phyloP scores from a whole-genome alignment of 768 basidiomycete genomes.

The Rhodotorula babjevae region DNA sequence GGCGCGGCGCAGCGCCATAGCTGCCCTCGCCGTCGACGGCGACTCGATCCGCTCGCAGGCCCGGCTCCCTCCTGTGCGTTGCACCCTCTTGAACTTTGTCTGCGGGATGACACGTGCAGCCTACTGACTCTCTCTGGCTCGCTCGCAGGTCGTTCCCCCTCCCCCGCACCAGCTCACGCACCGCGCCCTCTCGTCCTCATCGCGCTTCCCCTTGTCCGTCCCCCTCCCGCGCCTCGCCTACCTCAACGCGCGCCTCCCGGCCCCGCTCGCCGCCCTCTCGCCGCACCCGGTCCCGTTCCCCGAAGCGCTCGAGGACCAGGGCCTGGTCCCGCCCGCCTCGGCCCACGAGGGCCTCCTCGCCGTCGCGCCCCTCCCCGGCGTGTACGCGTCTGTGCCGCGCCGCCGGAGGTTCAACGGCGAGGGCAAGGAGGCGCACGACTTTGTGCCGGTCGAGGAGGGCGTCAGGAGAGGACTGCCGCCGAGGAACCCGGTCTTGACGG shows the following conservation, averaged over 20 bases:
- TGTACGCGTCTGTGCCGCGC: no score
- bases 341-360: conserved; percentile 11
- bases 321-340: background rate
- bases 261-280: conserved; percentile 1
- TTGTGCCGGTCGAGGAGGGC: background rate
- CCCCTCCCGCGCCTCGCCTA: conserved; percentile 37
- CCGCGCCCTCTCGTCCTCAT: conserved; percentile 33
- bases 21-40: background rate
- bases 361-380: background rate
- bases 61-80: conserved; percentile 28
- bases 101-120: no score
- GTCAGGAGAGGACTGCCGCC: background rate
- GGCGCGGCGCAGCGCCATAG: background rate
- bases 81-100: background rate
- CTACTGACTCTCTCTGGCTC: background rate
- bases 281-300: conserved; percentile 1
- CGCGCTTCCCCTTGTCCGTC: conserved; percentile 7
- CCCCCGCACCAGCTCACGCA: background rate
- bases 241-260: conserved; percentile 27
- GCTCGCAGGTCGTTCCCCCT: background rate
- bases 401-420: background rate
- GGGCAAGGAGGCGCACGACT: no score
- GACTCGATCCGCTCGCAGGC: background rate
- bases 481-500: background rate
- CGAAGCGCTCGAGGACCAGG: background rate